These are phyloP conservation scores for Vitis vinifera DNA, from an alignment of 164 flowering plant genomes.

Conservation along the genomic window DNA sequence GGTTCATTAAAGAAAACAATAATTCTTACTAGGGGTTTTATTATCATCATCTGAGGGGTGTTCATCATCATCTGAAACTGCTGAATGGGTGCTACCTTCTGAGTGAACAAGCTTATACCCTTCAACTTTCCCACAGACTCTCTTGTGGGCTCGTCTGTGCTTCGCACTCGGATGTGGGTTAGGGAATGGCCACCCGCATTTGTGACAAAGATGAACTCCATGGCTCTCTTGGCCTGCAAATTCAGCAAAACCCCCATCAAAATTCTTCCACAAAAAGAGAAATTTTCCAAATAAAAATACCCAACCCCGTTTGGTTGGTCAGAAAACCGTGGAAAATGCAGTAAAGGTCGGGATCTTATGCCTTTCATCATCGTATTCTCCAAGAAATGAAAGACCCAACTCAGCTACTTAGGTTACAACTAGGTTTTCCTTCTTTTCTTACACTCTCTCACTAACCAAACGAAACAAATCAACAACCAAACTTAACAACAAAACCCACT, in stretches of 20 bases:
- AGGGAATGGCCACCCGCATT: constrained; percentile 84
- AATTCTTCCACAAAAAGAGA: neutral
- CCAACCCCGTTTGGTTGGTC: neutral
- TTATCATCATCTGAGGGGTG: constrained; percentile 49
- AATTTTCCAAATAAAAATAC: neutral
- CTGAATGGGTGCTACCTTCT: constrained; percentile 17
- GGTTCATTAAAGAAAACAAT: neutral
- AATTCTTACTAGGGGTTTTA: constrained; percentile 44
- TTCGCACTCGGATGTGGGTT: constrained; percentile 84
- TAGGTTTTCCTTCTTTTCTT: too few species aligned
- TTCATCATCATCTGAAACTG: constrained; percentile 42
- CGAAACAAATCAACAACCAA: too few species aligned
- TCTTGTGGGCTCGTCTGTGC: constrained; percentile 79
- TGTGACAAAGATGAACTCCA: constrained; percentile 57
- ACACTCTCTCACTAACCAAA: too few species aligned
- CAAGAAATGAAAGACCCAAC: too few species aligned
- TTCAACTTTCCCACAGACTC: constrained; percentile 66
- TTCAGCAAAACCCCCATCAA: neutral
- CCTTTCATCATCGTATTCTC: too few species aligned
- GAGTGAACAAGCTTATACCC: constrained; percentile 43
- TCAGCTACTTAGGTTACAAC: too few species aligned
- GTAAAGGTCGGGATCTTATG: too few species aligned
- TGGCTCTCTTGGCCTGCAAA: constrained; percentile 49
- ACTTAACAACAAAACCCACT: too few species aligned
- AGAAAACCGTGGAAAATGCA: too few species aligned